Base-by-base conservation (phyloP, 192 early-diverging fungal species). In the Entophlyctis helioformis region DNA sequence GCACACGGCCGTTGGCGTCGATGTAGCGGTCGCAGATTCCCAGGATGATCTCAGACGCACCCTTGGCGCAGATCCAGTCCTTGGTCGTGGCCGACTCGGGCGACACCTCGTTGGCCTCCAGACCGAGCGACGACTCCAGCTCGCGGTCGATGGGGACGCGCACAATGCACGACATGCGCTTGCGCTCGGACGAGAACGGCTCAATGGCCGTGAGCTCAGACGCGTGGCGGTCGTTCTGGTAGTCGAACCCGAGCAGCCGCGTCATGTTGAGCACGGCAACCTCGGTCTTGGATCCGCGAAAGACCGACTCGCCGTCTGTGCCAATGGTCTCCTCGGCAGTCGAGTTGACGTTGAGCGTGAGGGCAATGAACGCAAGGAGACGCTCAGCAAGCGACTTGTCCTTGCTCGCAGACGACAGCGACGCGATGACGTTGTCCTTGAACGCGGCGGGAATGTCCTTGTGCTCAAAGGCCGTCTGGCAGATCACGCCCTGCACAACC, bases 211-310 rank as follows among this genome's bases (percentile, higher is more conserved):
- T 66, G n/a, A 77, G 48, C 42, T 82, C 56, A 12, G 77, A 52
- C 15, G 66, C 61, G 11, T 76, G 66, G 15, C 94, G 84, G 36
- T 84, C 62, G 16, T 58, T 38, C 21, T 57, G 45, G 53, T 86
- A 89, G 10, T 70, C 64, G 15, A 66, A 61, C 0, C 80, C 82
- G 3, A 83, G 79, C 26, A 78, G 59, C 10, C 60, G 50, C 5
- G 87, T 77, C 62, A 90, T 87, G 19, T 80, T 71, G 15, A 99
- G 71, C 37, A 99, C 46, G 0, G 96, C 96, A 5, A 85, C 79
- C 56, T 99, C 96, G 9, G 91, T 97, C 66, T 97, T 97, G 59
- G 85, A 88, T 25, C 96, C 96, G 28, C 81, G 62, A 54, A 95
- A 61, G 15, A 34, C 48, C 9, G 25, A 13, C 26, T 67, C 51